Evolutionary conservation across 2,329 filamentous ascomycete species (phyloP), one percentile per base, ranked within the genome.

Genomic region (Cordyceps pruinosa): DNA sequence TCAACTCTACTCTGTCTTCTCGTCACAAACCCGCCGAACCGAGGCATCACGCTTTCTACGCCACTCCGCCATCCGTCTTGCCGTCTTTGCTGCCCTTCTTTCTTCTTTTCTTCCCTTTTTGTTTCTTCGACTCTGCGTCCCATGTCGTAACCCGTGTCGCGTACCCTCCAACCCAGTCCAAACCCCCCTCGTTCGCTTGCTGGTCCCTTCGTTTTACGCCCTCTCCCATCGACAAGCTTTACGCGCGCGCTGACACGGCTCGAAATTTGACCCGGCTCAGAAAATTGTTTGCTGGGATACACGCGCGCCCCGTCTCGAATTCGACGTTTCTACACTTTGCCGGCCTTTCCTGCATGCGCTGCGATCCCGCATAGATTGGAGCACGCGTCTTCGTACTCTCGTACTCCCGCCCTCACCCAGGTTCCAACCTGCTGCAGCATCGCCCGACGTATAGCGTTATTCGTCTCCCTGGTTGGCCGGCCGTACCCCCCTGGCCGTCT

Each of bases 151-250:
- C n/a, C 19, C 19, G 21, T 17, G 41, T 34, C 41, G 21, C 39
- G 41, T 23, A 15, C 26, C 21, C 21, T 32, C 12, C 3, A 25
- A 26, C 15, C n/a, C 10, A 23, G 12, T 13, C 15, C 41, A 21
- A 35, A 30, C 25, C 26, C 25, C 34, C n/a, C 48, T 54, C 41
- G 21, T 37, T 9, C 21, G 39, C 39, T 46, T 46, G 51, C 8
- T 41, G 13, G 34, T 41, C 51, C 51, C 30, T 45, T 54, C 51
- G 51, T 54, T 53, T 45, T 23, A 51, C 49, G 35, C 32, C n/a
- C n/a, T 26, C 25, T 26, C 19, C 37, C 13, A n/a, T 42, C 49
- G 37, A 51, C 35, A 17, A n/a, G n/a, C n/a, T n/a, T 25, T 32
- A 21, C 49, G 49, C 49, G 37, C 37, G 49, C 49, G 19, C 49